A percentile compares a stretch with the other conserved stretches of the same genome.
phyloP scores from a whole-genome alignment of 352 stramenopile genomes.

The Paralagenidium karlingii region DNA sequence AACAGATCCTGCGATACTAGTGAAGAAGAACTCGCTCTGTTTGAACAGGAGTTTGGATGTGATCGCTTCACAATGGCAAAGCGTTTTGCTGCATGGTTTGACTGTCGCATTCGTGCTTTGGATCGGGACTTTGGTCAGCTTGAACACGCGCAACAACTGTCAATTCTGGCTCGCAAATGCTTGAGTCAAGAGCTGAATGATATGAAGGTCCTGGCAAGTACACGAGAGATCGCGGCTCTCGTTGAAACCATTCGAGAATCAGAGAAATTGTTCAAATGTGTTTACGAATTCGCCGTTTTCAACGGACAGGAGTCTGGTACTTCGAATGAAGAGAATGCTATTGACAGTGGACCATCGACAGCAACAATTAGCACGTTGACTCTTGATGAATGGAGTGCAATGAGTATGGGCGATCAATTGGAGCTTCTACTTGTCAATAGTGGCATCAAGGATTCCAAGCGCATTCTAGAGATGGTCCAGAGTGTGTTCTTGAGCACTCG shows the following conservation, averaged over 20 bases:
- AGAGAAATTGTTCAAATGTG: constrained; percentile 46
- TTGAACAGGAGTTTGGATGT: constrained; percentile 15
- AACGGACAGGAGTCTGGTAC: no score
- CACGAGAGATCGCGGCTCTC: no score
- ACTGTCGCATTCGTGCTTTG: constrained; percentile 31
- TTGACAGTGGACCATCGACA: no score
- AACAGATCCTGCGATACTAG: constrained; percentile 28
- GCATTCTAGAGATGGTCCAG: background rate
- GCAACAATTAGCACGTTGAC: constrained; percentile 18
- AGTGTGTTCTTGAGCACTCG: background rate
- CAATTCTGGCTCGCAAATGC: constrained; percentile 16
- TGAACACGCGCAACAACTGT: constrained; percentile 24
- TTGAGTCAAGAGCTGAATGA: constrained; percentile 11
- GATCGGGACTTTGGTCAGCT: constrained; percentile 51
- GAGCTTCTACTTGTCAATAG: constrained; percentile 22
- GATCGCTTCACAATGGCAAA: constrained; percentile 10
- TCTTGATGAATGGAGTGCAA: constrained; percentile 33
- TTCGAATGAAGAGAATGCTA: no score
- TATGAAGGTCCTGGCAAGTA: no score
- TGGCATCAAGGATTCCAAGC: constrained; percentile 1
- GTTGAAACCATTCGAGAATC: constrained; percentile 22
- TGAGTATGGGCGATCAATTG: constrained; percentile 51
- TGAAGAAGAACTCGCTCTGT: constrained; percentile 17
- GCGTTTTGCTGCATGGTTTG: constrained; percentile 37
- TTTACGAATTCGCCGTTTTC: constrained; percentile 28